Evolutionary conservation across 2,329 filamentous ascomycete genomes (phyloP).

Genomic region (Diaporthe longicolla): DNA sequence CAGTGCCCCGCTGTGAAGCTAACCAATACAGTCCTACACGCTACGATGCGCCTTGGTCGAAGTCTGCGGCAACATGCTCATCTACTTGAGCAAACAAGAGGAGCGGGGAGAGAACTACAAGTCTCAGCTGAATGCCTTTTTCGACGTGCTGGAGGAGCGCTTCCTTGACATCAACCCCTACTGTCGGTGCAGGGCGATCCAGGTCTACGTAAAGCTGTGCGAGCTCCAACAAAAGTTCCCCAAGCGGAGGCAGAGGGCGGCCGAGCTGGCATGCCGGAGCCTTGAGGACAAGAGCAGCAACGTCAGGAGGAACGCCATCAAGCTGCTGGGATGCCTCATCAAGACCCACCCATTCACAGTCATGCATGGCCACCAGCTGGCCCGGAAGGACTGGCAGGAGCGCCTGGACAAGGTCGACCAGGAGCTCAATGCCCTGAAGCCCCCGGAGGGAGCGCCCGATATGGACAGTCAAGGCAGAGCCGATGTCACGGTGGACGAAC

Average conservation of each 20-base stretch:
- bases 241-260: slow-evolving; percentile 88
- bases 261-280: slow-evolving; percentile 89
- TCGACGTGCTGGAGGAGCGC: slow-evolving; percentile 94
- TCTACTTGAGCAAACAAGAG: slow-evolving; percentile 90
- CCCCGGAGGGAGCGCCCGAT: slow-evolving; percentile 80
- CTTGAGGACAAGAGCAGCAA: slow-evolving; percentile 99
- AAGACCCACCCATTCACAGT: slow-evolving; percentile 95
- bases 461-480: slow-evolving; percentile 71
- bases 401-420: slow-evolving; percentile 86
- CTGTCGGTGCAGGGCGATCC: slow-evolving; percentile 90
- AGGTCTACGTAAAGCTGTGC: slow-evolving; percentile 92
- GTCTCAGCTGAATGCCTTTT: slow-evolving; percentile 95
- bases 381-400: slow-evolving; percentile 86
- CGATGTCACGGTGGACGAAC: slow-evolving; percentile 80
- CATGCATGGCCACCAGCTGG: slow-evolving; percentile 89
- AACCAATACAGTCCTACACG: slow-evolving; percentile 80
- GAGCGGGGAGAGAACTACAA: slow-evolving; percentile 94
- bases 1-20: slow-evolving; percentile 35
- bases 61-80: slow-evolving; percentile 95
- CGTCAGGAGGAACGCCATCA: slow-evolving; percentile 94
- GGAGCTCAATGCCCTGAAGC: slow-evolving; percentile 85
- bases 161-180: slow-evolving; percentile 98
- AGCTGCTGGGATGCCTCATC: slow-evolving; percentile 87
- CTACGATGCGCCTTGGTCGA: slow-evolving; percentile 94
- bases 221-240: slow-evolving; percentile 97